Base-by-base conservation (phyloP, 1,284 basidiomycete genomes). In the Malassezia globosa region DNA sequence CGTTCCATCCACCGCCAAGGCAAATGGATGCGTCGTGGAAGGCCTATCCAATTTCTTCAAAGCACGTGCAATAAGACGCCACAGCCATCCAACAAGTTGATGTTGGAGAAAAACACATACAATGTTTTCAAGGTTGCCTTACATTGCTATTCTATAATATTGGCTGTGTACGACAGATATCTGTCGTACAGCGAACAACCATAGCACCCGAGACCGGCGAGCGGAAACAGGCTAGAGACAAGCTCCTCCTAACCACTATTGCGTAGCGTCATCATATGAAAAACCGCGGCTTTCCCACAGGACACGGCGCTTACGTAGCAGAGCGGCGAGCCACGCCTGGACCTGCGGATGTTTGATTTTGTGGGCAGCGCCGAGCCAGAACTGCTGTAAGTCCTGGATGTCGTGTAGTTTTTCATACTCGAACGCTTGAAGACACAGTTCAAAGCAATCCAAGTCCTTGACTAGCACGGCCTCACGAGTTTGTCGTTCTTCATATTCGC, bases 371-470 rank as follows among this genome's bases (percentile, higher is more conserved):
- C 59, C 59, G 14, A 42, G 43, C 51, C 54, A 70, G 37, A 71
- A 71, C n/a, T 49, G 58, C 46, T 71, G 68, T 33, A 71, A 49
- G 49, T 71, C 68, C 33, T 49, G 44, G 24, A 62, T 68, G 19
- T 51, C 51, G 13, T 59, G 50, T 26, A 36, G 43, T 45, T 55
- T 36, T 42, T 71, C 68, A 37, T 71, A 79, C 62, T 79, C 78
- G 27, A 77, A 73, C 0, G 74, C 77, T 64, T 79, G 78, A 7
- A 85, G 76, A 3, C 85, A 84, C 78, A 97, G 84, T 72, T 97
- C 92, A 53, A 95, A 82, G 10, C 87, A 78, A 71, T 97, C 92
- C 10, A 96, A 77, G 71, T 97, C 89, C 78, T 97, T 96, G 51
- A 96, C 90, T 59, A 95, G 85, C 58, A 78, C 81, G 0, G 88